Evolutionary conservation across 2,329 filamentous ascomycete genomes (phyloP).

Genomic region (Colletotrichum theobromicola): DNA sequence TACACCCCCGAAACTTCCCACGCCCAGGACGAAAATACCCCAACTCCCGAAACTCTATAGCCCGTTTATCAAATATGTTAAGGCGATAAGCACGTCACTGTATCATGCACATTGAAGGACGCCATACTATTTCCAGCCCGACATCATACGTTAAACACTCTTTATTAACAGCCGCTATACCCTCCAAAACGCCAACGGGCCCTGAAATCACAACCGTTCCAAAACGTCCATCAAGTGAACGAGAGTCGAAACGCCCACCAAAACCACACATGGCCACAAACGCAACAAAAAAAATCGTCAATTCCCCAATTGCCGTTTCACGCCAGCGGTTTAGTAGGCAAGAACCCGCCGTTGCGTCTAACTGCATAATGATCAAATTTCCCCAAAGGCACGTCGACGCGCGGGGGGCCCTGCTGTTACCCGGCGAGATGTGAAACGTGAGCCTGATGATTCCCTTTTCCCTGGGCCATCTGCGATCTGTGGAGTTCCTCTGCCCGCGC

Average conservation of each 20-base stretch:
- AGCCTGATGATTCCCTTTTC: not conserved
- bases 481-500: not conserved
- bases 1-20: not conserved
- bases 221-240: not conserved
- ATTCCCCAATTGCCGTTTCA: not conserved
- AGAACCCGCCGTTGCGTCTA: not conserved
- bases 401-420: not conserved
- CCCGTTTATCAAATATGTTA: not conserved
- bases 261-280: not conserved
- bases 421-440: slow-evolving; percentile 5
- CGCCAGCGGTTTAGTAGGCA: not conserved
- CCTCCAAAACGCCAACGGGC: not conserved
- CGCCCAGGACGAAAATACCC: not conserved
- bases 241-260: not conserved
- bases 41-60: not conserved
- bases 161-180: not conserved
- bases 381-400: not conserved
- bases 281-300: not conserved
- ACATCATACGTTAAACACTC: not conserved
- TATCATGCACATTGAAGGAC: not conserved
- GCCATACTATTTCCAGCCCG: not conserved
- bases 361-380: not conserved
- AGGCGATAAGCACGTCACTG: not conserved
- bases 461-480: not conserved
- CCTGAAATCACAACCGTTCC: not conserved